phyloP scores from a whole-genome alignment of 2,329 filamentous ascomycete genomes.

The Claviceps pazoutovae region DNA sequence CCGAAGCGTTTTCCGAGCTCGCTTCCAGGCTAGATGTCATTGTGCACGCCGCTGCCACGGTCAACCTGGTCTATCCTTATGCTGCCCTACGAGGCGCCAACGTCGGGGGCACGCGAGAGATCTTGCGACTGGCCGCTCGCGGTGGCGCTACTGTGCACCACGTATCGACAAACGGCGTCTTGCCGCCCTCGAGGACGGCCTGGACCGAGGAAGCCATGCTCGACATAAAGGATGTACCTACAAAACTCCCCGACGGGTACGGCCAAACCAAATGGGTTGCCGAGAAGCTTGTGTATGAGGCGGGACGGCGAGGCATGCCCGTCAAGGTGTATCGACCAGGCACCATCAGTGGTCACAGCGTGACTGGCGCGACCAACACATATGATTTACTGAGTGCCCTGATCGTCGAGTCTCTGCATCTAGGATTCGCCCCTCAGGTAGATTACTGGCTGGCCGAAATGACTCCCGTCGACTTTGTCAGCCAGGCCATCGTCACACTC shows the following conservation, averaged over 20 bases:
- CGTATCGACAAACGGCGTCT: conserved; percentile 66
- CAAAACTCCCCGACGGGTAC: conserved; percentile 57
- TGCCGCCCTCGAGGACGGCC: conserved; percentile 54
- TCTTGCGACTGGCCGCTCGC: conserved; percentile 54
- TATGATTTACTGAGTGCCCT: conserved; percentile 67
- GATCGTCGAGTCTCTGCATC: conserved; percentile 61
- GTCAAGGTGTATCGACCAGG: conserved; percentile 60
- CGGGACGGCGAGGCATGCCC: conserved; percentile 52
- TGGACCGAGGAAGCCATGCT: conserved; percentile 60
- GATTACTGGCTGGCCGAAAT: conserved; percentile 68
- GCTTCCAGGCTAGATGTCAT: conserved; percentile 56
- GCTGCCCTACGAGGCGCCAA: conserved; percentile 62
- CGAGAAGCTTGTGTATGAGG: conserved; percentile 59
- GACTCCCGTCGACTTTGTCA: conserved; percentile 74
- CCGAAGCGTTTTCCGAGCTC: conserved; percentile 50
- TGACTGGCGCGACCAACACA: conserved; percentile 60
- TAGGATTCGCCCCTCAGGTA: conserved; percentile 57
- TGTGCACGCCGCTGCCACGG: conserved; percentile 62
- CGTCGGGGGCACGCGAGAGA: conserved; percentile 64
- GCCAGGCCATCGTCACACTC: conserved; percentile 57
- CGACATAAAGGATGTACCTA: conserved; percentile 52
- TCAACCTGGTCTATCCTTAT: conserved; percentile 72
- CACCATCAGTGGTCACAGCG: conserved; percentile 67
- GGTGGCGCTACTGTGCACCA: conserved; percentile 62
- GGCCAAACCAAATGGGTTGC: conserved; percentile 75